Base-by-base conservation (phyloP, 805 yeast species). In the Komagataella mondaviorum region DNA sequence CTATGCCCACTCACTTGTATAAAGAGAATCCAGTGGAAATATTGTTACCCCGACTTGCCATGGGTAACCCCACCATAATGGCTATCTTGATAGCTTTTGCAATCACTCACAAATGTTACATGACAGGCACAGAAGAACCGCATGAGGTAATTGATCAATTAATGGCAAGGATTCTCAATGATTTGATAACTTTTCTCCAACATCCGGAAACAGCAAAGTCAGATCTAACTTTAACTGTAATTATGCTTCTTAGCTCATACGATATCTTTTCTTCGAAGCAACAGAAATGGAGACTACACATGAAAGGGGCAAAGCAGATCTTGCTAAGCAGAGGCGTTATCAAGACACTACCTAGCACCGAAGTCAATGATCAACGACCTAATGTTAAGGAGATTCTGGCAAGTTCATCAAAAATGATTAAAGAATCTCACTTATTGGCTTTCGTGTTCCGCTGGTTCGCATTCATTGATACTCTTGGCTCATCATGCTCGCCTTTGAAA, bases 371-470 rank as follows among this genome's bases (percentile, higher is more conserved):
- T 49, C 17, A 51, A 55, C 12, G 23, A 59, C 16, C 53, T 52
- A n/a, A 18, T 48, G 43, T 17, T 20, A 23, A 39, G 23, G 39
- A 14, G 12, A 14, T 30, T 30, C 14, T 30, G 39, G 50, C 6
- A 52, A 55, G 6, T 51, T 53, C 16, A 52, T 61, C 44, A 55
- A 55, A 53, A 58, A 56, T 6, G 65, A 63, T 43, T 57, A 60
- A 61, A 52, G 59, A 57, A 49, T 60, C 67, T 6, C 73, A 73
- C 54, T 67, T 77, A 12, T 63, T 78, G 0, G 78, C 68, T 54
- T 85, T 85, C 56, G 66, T 85, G 47, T 68, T 76, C 55, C 65
- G 89, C 50, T 82, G 88, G 87, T 83, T 80, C 60, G 81, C 80
- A 0, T 85, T 81, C 58, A 65, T 81, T 39, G 88, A 83, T 57